These are phyloP conservation scores for Arthrobotrys pseudoclavata DNA, from an alignment of 2,329 filamentous ascomycete genomes.

Conservation along the genomic window DNA sequence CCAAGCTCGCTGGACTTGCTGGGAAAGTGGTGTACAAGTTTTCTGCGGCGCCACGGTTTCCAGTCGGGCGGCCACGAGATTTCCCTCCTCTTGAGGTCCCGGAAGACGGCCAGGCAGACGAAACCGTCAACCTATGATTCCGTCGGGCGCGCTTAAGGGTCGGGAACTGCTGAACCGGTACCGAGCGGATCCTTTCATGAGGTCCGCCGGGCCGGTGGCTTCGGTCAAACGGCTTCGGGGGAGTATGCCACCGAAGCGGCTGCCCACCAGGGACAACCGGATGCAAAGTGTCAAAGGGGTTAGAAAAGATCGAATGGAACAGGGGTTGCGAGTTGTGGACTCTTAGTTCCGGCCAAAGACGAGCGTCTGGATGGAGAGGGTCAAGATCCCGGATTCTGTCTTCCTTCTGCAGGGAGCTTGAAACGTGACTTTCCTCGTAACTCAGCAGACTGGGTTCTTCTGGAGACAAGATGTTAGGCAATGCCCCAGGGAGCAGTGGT, in stretches of 20 bases:
- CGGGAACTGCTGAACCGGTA: constrained; percentile 37
- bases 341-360: constrained; percentile 49
- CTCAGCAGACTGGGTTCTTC: constrained; percentile 66
- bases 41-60: constrained; percentile 46
- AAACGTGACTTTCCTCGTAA: constrained; percentile 72
- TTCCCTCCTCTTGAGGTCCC: constrained; percentile 75
- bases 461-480: constrained; percentile 64
- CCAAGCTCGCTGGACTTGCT: constrained; percentile 69
- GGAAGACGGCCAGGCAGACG: constrained; percentile 85
- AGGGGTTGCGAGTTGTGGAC: constrained; percentile 40
- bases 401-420: constrained; percentile 63
- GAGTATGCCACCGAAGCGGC: constrained; percentile 67
- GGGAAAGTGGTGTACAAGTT: constrained; percentile 73
- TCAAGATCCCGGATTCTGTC: constrained; percentile 45
- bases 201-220: constrained; percentile 29
- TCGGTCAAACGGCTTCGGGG: constrained; percentile 48
- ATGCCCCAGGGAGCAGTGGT: constrained; percentile 68
- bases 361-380: constrained; percentile 38
- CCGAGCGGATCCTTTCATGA: constrained; percentile 40
- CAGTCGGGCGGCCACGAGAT: constrained; percentile 79
- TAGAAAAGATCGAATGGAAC: constrained; percentile 49
- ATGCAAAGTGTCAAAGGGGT: constrained; percentile 51
- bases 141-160: constrained; percentile 68
- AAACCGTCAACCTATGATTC: constrained; percentile 86
- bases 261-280: constrained; percentile 62